Conservation (phyloP, 2,329 filamentous ascomycete genomes). For the Fusarium marasasianum region DNA sequence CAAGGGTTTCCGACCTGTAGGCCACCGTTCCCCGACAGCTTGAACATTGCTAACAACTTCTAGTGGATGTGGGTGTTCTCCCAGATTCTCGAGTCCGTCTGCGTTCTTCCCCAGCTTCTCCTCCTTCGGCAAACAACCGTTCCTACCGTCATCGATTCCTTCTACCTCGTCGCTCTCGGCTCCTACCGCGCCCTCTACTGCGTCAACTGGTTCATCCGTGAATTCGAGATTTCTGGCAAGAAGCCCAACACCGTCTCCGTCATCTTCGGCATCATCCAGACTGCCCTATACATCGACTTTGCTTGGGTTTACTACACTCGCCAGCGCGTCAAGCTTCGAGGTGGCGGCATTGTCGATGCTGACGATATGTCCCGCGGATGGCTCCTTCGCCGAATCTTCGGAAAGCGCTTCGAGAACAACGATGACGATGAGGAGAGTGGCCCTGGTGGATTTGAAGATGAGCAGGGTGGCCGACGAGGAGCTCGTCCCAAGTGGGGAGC, state of each 20-base stretch:
- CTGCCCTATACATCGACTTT: slow-evolving; percentile 90
- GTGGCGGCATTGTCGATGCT: slow-evolving; percentile 85
- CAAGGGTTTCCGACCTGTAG: slow-evolving; percentile 63
- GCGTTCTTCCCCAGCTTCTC: slow-evolving; percentile 88
- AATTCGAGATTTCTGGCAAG: slow-evolving; percentile 65
- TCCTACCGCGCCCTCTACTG: slow-evolving; percentile 91
- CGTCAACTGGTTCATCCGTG: slow-evolving; percentile 86
- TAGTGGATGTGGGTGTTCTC: slow-evolving; percentile 89
- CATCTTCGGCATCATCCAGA: slow-evolving; percentile 90
- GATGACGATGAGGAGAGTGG: slow-evolving; percentile 67
- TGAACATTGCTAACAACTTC: slow-evolving; percentile 9
- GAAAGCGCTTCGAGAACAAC: slow-evolving; percentile 62
- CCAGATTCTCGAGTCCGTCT: slow-evolving; percentile 89
- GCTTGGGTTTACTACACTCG: slow-evolving; percentile 96
- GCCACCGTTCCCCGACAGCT: slow-evolving; percentile 28
- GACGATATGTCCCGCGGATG: slow-evolving; percentile 89
- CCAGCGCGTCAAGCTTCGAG: slow-evolving; percentile 91
- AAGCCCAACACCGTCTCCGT: slow-evolving; percentile 77
- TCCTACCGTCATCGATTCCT: slow-evolving; percentile 96
- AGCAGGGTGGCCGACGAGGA: slow-evolving; percentile 43
- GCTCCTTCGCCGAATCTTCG: slow-evolving; percentile 82
- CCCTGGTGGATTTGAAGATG: slow-evolving; percentile 57
- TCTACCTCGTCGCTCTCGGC: slow-evolving; percentile 88
- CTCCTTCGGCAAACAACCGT: slow-evolving; percentile 94
- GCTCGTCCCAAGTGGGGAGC: slow-evolving; percentile 68